Conservation (phyloP, 1,284 basidiomycete genomes). For the Butyriboletus appendiculatus region DNA sequence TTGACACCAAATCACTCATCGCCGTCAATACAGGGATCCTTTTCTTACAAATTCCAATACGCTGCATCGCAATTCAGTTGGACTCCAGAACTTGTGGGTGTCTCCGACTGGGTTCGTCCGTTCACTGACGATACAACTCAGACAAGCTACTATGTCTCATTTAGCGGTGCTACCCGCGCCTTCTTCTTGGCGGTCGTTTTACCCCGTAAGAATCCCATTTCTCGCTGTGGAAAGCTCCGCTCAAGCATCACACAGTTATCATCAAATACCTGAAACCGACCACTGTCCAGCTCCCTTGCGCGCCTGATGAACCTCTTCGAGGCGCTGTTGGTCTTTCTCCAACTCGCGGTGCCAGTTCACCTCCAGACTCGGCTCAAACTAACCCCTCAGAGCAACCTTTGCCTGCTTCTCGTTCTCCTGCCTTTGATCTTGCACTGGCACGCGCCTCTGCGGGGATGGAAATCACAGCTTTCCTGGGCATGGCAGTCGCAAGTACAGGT, state of each 20-base stretch:
- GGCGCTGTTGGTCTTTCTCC: slow-evolving; percentile 5
- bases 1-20: slow-evolving; percentile 1
- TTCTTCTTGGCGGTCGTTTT: slow-evolving; percentile 62
- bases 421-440: slow-evolving; percentile 65
- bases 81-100: slow-evolving; percentile 67
- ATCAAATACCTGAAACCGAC: slow-evolving; percentile 54
- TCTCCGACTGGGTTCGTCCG: background rate
- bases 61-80: slow-evolving; percentile 66
- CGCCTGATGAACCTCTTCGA: slow-evolving; percentile 37
- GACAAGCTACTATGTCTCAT: slow-evolving; percentile 77
- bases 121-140: slow-evolving; percentile 33
- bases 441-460: slow-evolving; percentile 61
- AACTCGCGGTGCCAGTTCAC: slow-evolving; percentile 7
- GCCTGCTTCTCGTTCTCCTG: slow-evolving; percentile 40
- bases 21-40: slow-evolving; percentile 52
- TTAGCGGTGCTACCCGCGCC: slow-evolving; percentile 60
- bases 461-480: slow-evolving; percentile 49
- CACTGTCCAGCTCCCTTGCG: slow-evolving; percentile 37
- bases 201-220: slow-evolving; percentile 52
- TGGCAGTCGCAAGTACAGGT: slow-evolving; percentile 47
- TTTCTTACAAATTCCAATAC: slow-evolving; percentile 71
- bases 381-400: background rate
- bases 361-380: slow-evolving; percentile 16
- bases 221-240: background rate
- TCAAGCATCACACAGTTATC: slow-evolving; percentile 41